Percentiles rank a stretch among this genome's conserved stretches.
Evolutionary conservation across 140 eudicot genomes (phyloP).

Genomic region (Erigeron philadelphicus): DNA sequence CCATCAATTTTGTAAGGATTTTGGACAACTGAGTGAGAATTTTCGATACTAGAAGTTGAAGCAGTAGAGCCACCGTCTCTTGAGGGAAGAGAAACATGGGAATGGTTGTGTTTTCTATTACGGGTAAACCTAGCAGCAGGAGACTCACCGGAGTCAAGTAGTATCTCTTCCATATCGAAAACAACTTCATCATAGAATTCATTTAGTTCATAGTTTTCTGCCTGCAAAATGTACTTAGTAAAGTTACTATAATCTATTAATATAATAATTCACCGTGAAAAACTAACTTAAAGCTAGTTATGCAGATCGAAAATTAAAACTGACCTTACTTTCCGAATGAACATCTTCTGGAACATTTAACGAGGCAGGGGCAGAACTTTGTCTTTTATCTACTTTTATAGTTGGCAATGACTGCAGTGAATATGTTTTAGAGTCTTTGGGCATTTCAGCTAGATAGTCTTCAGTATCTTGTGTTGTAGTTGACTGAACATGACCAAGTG

Average conservation of each 20-base stretch:
- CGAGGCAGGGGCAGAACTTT: conserved; percentile 23
- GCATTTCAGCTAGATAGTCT: conserved; percentile 21
- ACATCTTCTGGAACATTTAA: conserved; percentile 37
- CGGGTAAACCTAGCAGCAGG: conserved; percentile 47
- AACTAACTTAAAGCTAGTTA: background rate
- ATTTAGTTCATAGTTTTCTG: conserved; percentile 44
- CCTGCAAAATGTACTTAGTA: conserved; percentile 39
- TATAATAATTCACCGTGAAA: background rate
- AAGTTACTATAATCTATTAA: conserved; percentile 7
- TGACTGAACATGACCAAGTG: conserved; percentile 27
- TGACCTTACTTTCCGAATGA: conserved; percentile 44
- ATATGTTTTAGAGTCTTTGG: conserved; percentile 34
- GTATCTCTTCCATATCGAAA: conserved; percentile 87
- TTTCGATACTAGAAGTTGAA: conserved; percentile 63
- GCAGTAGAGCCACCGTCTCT: conserved; percentile 88
- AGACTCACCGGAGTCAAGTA: conserved; percentile 62
- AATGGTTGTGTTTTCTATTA: conserved; percentile 28
- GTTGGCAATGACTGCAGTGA: conserved; percentile 28
- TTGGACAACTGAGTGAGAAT: conserved; percentile 25
- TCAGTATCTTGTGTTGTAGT: conserved; percentile 35
- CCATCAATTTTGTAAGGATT: conserved; percentile 59
- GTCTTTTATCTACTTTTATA: conserved; percentile 25
- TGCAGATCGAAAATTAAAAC: conserved; percentile 4
- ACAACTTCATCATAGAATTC: conserved; percentile 69
- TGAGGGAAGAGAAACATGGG: conserved; percentile 47